These are phyloP conservation scores for Scytalidium lignicola DNA, from an alignment of 2,329 filamentous ascomycete species.

Conservation along the genomic window DNA sequence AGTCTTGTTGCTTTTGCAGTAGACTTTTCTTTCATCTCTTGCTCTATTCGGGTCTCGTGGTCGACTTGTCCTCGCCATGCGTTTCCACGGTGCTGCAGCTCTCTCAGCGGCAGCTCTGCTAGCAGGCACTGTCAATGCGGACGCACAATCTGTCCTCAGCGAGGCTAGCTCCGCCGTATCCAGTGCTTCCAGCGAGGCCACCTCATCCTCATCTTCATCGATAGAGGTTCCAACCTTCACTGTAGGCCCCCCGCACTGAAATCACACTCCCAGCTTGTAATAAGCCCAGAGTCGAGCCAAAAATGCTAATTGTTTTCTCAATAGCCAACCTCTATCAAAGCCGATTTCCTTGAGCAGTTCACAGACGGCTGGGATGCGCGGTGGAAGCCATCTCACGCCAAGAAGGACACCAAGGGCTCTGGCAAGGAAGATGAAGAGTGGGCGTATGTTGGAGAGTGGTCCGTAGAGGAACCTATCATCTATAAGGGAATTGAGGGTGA, in stretches of 20 bases:
- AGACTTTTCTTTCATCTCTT: constrained; percentile 14
- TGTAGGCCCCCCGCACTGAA: constrained; percentile 53
- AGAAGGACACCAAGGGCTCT: constrained; percentile 78
- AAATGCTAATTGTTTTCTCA: too few relatives aligned
- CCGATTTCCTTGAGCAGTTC: constrained; percentile 97
- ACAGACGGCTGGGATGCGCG: constrained; percentile 89
- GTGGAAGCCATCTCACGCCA: constrained; percentile 94
- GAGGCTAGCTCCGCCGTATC: constrained; percentile 37
- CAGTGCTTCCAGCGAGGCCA: constrained; percentile 30
- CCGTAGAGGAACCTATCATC: constrained; percentile 87
- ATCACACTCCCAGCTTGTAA: too few relatives aligned
- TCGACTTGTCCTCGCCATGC: constrained; percentile 56
- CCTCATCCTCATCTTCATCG: constrained; percentile 49
- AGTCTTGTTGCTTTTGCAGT: constrained; percentile 15
- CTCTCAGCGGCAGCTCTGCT: constrained; percentile 70
- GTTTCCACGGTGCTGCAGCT: constrained; percentile 74
- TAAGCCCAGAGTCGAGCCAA: too few relatives aligned
- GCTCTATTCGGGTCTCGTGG: constrained; percentile 16
- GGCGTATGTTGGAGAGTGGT: constrained; percentile 96
- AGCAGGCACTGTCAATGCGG: constrained; percentile 64
- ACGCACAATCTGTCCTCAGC: constrained; percentile 52
- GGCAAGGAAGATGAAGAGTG: constrained; percentile 74
- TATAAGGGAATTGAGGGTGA: constrained; percentile 92
- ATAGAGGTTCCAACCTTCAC: constrained; percentile 78
- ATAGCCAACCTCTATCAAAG: constrained; percentile 83